These are phyloP conservation scores for Aspergillus chevalieri DNA, from an alignment of 2,329 filamentous ascomycete genomes.

Conservation along the genomic window DNA sequence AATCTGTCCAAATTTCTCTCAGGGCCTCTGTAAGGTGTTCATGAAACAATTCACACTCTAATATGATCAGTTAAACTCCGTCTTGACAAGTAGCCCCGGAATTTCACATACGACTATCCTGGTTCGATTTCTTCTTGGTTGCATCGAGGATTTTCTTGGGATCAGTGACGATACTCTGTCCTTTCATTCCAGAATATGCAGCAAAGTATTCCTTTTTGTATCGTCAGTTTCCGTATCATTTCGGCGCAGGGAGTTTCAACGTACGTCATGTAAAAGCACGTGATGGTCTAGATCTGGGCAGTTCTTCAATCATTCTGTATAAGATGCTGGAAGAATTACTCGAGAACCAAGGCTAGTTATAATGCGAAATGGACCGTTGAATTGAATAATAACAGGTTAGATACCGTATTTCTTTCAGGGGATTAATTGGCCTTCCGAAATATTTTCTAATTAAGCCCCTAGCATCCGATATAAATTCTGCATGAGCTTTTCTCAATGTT, in stretches of 20 bases:
- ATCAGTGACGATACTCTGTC: background rate
- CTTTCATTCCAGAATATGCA: slow-evolving; percentile 2
- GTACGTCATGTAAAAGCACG: slow-evolving; percentile 1
- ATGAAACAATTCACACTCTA: background rate
- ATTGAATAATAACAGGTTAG: background rate
- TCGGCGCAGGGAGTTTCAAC: background rate
- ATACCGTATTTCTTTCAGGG: background rate
- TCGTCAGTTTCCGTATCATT: background rate
- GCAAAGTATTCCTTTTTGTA: slow-evolving; percentile 3
- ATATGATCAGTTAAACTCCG: background rate
- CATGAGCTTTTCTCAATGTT: background rate
- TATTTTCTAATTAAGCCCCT: background rate
- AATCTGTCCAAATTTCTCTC: slow-evolving; percentile 4
- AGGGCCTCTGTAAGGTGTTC: slow-evolving; percentile 2
- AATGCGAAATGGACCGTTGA: slow-evolving; percentile 4
- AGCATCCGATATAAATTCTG: slow-evolving; percentile 1
- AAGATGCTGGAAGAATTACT: slow-evolving; percentile 3
- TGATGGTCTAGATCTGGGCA: slow-evolving; percentile 3
- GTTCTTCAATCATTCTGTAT: slow-evolving; percentile 1
- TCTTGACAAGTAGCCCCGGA: background rate
- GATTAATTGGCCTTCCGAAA: background rate
- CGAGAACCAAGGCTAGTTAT: slow-evolving; percentile 2
- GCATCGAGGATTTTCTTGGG: background rate
- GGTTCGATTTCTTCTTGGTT: slow-evolving; percentile 2
- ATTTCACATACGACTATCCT: slow-evolving; percentile 3